phyloP scores from a whole-genome alignment of 1,139 yeast species.

The Scheffersomyces cryptocercus region DNA sequence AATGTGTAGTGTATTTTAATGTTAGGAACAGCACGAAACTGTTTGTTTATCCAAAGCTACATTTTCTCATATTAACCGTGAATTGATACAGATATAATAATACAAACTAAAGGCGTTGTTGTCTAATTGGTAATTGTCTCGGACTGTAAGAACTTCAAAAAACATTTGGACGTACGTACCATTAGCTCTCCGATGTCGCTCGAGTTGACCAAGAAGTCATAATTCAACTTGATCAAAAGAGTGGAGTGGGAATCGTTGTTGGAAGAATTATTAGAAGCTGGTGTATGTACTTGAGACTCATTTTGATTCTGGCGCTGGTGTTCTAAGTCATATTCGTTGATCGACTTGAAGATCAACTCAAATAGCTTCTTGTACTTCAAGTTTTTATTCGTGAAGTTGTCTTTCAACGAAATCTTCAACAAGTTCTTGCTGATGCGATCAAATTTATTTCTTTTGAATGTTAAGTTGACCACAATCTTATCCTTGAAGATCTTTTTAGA shows the following conservation, averaged over 20 bases:
- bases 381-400: slow-evolving; percentile 40
- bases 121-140: neutral
- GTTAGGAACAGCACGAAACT: too few species aligned
- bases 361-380: slow-evolving; percentile 41
- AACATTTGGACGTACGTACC: slow-evolving; percentile 10
- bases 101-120: neutral
- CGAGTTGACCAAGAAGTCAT: slow-evolving; percentile 37
- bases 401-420: slow-evolving; percentile 34
- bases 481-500: slow-evolving; percentile 40
- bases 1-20: too few species aligned
- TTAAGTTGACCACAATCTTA: slow-evolving; percentile 31
- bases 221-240: slow-evolving; percentile 35
- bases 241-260: slow-evolving; percentile 3
- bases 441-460: slow-evolving; percentile 37
- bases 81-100: neutral
- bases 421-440: slow-evolving; percentile 22
- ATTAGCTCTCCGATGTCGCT: slow-evolving; percentile 16
- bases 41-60: neutral
- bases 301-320: slow-evolving; percentile 9
- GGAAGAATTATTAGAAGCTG: slow-evolving; percentile 9
- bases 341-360: slow-evolving; percentile 39
- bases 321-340: slow-evolving; percentile 27
- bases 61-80: neutral
- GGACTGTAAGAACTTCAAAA: slow-evolving; percentile 5
- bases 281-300: slow-evolving; percentile 11